phyloP scores from a whole-genome alignment of 805 yeast genomes.

The Saturnispora quitensis region DNA sequence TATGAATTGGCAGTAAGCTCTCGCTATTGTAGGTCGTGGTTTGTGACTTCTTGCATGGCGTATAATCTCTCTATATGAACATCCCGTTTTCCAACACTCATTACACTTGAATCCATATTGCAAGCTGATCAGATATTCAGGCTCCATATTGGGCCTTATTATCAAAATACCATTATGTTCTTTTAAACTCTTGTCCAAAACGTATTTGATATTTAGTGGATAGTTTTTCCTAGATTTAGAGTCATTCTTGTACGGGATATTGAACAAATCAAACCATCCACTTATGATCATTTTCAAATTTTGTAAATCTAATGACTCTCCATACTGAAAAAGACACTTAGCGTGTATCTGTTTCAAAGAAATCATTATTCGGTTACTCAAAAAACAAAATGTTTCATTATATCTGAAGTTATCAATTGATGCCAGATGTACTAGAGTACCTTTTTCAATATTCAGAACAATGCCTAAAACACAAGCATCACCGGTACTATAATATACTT shows the following conservation, averaged over 20 bases:
- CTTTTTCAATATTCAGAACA: constrained; percentile 10
- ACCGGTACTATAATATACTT: constrained; percentile 3
- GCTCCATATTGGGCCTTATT: constrained; percentile 2
- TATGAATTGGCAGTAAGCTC: constrained; percentile 2
- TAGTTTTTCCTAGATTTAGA: neutral
- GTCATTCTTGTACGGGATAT: neutral
- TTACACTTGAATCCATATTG: constrained; percentile 8
- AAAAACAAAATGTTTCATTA: constrained; percentile 4
- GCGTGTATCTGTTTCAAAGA: constrained; percentile 1
- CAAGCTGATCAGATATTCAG: constrained; percentile 9
- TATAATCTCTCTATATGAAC: neutral
- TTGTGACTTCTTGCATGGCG: neutral
- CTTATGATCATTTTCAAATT: constrained; percentile 1
- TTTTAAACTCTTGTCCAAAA: neutral
- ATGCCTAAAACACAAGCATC: constrained; percentile 7
- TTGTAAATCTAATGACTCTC: neutral
- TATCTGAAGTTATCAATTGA: neutral
- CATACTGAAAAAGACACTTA: constrained; percentile 2
- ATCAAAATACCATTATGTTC: neutral
- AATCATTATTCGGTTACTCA: neutral
- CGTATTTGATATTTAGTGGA: constrained; percentile 2
- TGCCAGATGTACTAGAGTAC: constrained; percentile 9
- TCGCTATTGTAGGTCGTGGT: neutral
- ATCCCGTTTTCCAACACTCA: constrained; percentile 6
- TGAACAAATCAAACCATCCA: constrained; percentile 4